Evolutionary conservation across 2,329 filamentous ascomycete genomes (phyloP).

Genomic region (Amphichorda felina): DNA sequence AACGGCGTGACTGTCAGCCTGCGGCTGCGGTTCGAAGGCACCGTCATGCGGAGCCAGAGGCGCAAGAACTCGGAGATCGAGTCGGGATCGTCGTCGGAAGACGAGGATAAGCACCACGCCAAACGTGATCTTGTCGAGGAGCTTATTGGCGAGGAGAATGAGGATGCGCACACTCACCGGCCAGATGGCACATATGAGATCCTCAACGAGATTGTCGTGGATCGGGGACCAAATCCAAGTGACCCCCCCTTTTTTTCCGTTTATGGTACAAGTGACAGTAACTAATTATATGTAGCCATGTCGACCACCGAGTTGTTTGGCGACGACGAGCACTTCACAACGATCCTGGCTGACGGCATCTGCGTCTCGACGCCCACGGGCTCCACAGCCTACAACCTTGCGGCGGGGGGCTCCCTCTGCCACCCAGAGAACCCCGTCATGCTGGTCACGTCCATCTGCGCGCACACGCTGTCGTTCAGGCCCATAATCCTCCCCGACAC

Average conservation of each 20-base stretch:
- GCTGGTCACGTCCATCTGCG: slow-evolving; percentile 85
- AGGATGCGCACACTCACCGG: slow-evolving; percentile 73
- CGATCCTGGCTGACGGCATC: slow-evolving; percentile 82
- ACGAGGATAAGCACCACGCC: slow-evolving; percentile 23
- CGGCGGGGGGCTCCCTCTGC: slow-evolving; percentile 87
- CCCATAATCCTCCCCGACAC: slow-evolving; percentile 96
- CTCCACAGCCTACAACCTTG: slow-evolving; percentile 90
- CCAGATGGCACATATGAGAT: slow-evolving; percentile 83
- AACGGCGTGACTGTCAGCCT: slow-evolving; percentile 85
- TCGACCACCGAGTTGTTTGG: slow-evolving; percentile 86
- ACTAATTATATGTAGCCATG: too few relatives aligned
- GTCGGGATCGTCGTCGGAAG: slow-evolving; percentile 12
- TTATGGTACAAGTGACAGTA: too few relatives aligned
- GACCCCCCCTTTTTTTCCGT: slow-evolving; percentile 23
- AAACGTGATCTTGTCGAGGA: slow-evolving; percentile 74
- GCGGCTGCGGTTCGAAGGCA: slow-evolving; percentile 82
- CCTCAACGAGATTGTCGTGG: slow-evolving; percentile 92
- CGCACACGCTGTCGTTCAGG: slow-evolving; percentile 87
- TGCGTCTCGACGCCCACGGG: slow-evolving; percentile 92
- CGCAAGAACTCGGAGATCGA: slow-evolving; percentile 23
- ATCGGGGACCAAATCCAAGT: slow-evolving; percentile 88
- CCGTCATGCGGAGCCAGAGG: slow-evolving; percentile 70
- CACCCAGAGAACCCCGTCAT: slow-evolving; percentile 96
- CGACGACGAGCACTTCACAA: slow-evolving; percentile 91
- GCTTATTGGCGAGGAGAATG: slow-evolving; percentile 73